Conservation (phyloP, 2,329 filamentous ascomycete species). For the Neofusicoccum umdonicola region DNA sequence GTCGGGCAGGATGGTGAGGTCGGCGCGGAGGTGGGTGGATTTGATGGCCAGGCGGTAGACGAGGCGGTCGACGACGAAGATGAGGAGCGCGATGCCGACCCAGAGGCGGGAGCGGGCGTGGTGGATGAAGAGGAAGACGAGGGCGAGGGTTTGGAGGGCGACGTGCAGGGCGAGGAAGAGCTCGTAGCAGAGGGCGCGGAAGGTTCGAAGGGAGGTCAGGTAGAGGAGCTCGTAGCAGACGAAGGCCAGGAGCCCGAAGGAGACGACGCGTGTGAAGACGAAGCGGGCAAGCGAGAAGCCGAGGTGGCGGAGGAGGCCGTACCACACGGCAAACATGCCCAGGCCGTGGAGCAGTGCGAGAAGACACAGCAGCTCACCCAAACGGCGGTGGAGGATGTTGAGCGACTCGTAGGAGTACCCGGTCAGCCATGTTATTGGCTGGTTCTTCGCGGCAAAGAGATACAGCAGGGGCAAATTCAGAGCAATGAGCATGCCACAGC, state of each 20-base stretch:
- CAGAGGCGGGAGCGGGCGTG: slow-evolving; percentile 54
- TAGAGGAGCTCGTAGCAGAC: slow-evolving; percentile 61
- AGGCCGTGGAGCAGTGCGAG: slow-evolving; percentile 56
- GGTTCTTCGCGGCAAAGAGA: slow-evolving; percentile 64
- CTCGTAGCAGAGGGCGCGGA: slow-evolving; percentile 62
- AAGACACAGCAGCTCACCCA: slow-evolving; percentile 63
- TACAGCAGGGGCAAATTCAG: slow-evolving; percentile 57
- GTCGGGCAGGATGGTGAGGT: slow-evolving; percentile 55
- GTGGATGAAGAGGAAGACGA: slow-evolving; percentile 61
- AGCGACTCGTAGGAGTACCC: slow-evolving; percentile 65
- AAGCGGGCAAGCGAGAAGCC: slow-evolving; percentile 53
- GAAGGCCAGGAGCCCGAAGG: slow-evolving; percentile 56
- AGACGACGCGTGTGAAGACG: slow-evolving; percentile 51
- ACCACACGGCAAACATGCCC: slow-evolving; percentile 57
- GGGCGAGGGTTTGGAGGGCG: slow-evolving; percentile 54
- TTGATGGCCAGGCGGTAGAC: slow-evolving; percentile 58
- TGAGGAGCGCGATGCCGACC: slow-evolving; percentile 51
- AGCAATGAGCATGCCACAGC: slow-evolving; percentile 54
- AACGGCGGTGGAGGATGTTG: slow-evolving; percentile 63
- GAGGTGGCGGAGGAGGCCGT: slow-evolving; percentile 48
- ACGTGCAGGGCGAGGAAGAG: slow-evolving; percentile 60
- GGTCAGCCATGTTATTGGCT: slow-evolving; percentile 60
- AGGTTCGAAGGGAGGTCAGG: slow-evolving; percentile 59
- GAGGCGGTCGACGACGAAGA: slow-evolving; percentile 59
- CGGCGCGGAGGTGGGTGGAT: slow-evolving; percentile 47